Conservation (phyloP, 441 rosid genomes). For the Arabidopsis hybrid region DNA sequence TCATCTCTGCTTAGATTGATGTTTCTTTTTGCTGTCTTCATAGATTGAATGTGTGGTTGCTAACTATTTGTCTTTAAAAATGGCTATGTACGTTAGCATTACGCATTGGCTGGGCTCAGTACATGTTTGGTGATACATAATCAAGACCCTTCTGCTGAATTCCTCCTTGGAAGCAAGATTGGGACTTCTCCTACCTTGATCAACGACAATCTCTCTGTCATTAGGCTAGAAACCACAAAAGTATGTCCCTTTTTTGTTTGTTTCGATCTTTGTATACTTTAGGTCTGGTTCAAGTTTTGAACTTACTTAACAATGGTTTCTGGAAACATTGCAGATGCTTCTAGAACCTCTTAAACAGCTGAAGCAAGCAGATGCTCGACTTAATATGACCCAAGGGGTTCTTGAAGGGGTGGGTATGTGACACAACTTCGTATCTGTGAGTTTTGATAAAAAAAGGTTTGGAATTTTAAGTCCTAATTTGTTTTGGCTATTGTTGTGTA, state of each 20-base stretch:
- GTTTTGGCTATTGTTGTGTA: slow-evolving; percentile 29
- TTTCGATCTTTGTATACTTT: not conserved
- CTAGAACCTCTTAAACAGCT: slow-evolving; percentile 81
- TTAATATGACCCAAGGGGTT: slow-evolving; percentile 85
- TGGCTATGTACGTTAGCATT: slow-evolving; percentile 56
- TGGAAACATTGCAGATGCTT: slow-evolving; percentile 63
- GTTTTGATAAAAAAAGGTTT: not conserved
- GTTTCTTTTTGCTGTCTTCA: not conserved
- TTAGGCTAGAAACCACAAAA: slow-evolving; percentile 83
- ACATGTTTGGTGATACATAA: slow-evolving; percentile 83
- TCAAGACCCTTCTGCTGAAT: slow-evolving; percentile 82
- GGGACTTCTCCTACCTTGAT: slow-evolving; percentile 65
- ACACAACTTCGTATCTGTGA: slow-evolving; percentile 29
- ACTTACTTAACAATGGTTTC: slow-evolving; percentile 21
- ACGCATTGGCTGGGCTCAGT: slow-evolving; percentile 73
- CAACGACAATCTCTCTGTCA: slow-evolving; percentile 67
- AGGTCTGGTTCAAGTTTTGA: slow-evolving; percentile 11
- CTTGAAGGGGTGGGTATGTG: slow-evolving; percentile 95
- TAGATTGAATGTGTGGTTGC: slow-evolving; percentile 9
- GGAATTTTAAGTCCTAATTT: slow-evolving; percentile 12
- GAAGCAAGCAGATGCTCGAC: slow-evolving; percentile 79
- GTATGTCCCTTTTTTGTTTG: slow-evolving; percentile 46
- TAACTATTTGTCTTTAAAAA: not conserved
- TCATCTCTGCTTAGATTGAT: slow-evolving; percentile 18
- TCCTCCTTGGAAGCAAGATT: slow-evolving; percentile 77